Evolutionary conservation across 345 rosid species (phyloP), one percentile per base, ranked within the genome.

Genomic region (Populus davidiana): DNA sequence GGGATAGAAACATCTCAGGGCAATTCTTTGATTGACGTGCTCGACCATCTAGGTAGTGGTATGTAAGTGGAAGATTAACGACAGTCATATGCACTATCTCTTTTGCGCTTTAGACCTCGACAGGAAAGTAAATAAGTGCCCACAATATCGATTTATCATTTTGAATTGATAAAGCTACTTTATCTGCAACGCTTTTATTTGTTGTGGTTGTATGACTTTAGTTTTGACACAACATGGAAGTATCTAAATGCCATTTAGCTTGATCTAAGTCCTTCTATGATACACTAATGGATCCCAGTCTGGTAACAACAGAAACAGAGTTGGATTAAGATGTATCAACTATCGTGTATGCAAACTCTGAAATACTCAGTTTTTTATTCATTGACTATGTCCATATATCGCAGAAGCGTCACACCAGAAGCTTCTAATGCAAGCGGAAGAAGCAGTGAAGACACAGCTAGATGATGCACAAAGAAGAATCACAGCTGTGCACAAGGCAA

Each of bases 361-460:
- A 36, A 23, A 76, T 17, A 18, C 59, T 25, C 62, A 35, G 29
- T n/a, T 61, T 36, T 54, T 23, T 21, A 17, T 35, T 62, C 29
- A 16, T 50, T 43, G 49, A 25, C 67, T 67, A 70, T 33, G 59
- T 72, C 75, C 44, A 41, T 39, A 79, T 39, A 70, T 75, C 73
- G 56, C 95, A 96, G 99, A 84, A 86, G 85, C 87, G 41, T 83
- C 91, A 25, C 92, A 92, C 84, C 89, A 86, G 79, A 94, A 89
- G 82, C 91, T 92, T 77, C 76, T 92, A 29, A 71, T 82, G 73
- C 85, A 94, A 62, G 89, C 78, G 69, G 95, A 92, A 88, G 91
- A 90, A 86, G 85, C 88, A 33, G 84, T 89, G 18, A 82, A 86
- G 83, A 85, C 78, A 70, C 87, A 87, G 73, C 86, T 96, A 74